A percentile compares a stretch with the other conserved stretches of the same genome.
phyloP scores from a whole-genome alignment of 2,329 filamentous ascomycete genomes.

The Nemania serpens region DNA sequence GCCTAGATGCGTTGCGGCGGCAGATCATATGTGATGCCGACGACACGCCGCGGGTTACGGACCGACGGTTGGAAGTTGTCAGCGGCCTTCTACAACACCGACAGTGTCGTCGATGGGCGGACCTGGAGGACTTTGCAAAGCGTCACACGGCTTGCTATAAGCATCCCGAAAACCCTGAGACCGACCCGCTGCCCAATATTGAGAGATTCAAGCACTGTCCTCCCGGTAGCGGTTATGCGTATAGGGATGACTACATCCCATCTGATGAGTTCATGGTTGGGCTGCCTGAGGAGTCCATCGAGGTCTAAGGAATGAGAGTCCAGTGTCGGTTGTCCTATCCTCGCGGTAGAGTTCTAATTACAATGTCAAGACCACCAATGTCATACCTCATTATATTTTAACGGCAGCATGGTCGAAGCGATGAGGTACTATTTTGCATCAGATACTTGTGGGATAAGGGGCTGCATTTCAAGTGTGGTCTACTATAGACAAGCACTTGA shows the following conservation, averaged over 20 bases:
- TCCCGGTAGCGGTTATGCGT: conserved; percentile 20
- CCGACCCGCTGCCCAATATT: neutral
- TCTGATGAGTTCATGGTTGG: conserved; percentile 21
- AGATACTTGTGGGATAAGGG: no score
- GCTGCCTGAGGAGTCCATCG: conserved; percentile 27
- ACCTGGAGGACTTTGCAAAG: conserved; percentile 34
- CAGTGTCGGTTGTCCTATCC: no score
- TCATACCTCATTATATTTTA: no score
- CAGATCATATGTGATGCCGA: conserved; percentile 41
- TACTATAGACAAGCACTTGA: no score
- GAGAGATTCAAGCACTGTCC: conserved; percentile 29
- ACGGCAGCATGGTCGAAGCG: no score
- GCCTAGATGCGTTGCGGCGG: conserved; percentile 36
- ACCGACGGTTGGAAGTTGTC: conserved; percentile 19
- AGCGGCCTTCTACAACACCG: conserved; percentile 35
- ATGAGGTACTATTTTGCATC: no score
- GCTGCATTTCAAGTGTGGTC: no score
- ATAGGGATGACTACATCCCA: conserved; percentile 22
- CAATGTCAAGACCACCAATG: no score
- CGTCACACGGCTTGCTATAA: conserved; percentile 29
- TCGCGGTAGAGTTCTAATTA: no score
- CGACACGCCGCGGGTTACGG: conserved; percentile 38
- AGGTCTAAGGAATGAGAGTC: no score
- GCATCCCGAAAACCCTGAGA: conserved; percentile 22
- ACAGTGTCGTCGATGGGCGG: conserved; percentile 37